phyloP scores from a whole-genome alignment of 129 eudicot genomes.

The Flaveria brownii region DNA sequence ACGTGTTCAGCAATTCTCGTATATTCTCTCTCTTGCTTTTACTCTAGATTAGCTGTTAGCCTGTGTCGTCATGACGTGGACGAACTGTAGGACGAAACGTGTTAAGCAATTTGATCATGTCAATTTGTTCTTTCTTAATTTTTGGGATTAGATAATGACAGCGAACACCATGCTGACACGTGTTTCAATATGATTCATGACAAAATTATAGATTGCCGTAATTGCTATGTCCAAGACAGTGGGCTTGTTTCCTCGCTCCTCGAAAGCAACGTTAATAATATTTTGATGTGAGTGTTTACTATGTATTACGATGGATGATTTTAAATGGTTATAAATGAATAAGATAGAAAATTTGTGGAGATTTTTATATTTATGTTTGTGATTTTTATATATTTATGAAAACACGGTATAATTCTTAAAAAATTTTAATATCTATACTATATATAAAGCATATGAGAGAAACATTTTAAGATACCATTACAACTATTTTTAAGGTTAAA shows the following conservation, averaged over 20 bases:
- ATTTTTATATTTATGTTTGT: too few relatives aligned
- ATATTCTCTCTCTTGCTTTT: neutral
- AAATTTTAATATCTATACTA: too few relatives aligned
- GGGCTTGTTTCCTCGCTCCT: constrained; percentile 15
- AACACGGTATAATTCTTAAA: too few relatives aligned
- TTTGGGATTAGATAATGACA: constrained; percentile 22
- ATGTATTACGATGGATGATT: too few relatives aligned
- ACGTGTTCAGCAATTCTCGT: constrained; percentile 24
- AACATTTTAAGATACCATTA: too few relatives aligned
- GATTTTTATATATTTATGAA: too few relatives aligned
- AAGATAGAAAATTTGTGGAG: too few relatives aligned
- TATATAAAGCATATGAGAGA: too few relatives aligned
- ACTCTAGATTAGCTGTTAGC: constrained; percentile 32
- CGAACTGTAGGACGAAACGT: constrained; percentile 19
- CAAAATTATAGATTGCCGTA: neutral
- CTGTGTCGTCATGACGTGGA: constrained; percentile 34
- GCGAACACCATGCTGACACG: constrained; percentile 23
- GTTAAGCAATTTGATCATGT: constrained; percentile 17
- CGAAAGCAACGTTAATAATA: too few relatives aligned
- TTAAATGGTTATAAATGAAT: too few relatives aligned
- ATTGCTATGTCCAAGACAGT: constrained; percentile 22
- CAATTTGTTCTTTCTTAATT: constrained; percentile 6
- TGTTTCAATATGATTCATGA: constrained; percentile 6
- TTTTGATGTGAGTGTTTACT: too few relatives aligned
- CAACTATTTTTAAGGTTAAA: too few relatives aligned